Base-by-base conservation (phyloP, 2,329 filamentous ascomycete species). In the Allantophomopsis lycopodina region DNA sequence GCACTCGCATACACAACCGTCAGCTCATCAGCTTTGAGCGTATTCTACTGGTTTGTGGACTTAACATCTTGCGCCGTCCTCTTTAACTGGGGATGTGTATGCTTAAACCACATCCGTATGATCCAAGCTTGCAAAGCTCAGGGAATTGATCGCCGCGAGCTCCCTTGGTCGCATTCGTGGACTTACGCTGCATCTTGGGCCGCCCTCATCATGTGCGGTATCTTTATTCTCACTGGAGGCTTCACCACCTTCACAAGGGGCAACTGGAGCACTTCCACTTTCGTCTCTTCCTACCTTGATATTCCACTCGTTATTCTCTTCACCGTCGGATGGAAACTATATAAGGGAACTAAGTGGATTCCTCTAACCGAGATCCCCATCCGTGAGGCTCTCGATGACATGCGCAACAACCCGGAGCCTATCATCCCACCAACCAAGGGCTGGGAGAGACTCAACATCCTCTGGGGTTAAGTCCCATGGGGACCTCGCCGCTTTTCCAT, bases 61-160 rank as follows among this genome's bases (percentile, higher is more conserved):
- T 53, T 82, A 32, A 63, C 84, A 14, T 86, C 83, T 11, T 79
- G 83, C 0, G 83, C 80, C 1, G 79, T 83, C 50, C 68, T 86
- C 13, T 78, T 86, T 60, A 82, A 83, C 54, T 86, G 79, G 60
- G 68, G 68, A 32, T 73, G 76, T 48, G 78, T 84, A 54, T 77
- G 74, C 50, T 67, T 77, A 41, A 79, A 81, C 0, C 89, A 83
- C 57, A 62, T 88, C 42, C 72, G 72, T 42, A 89, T 85, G 56
- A 66, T 79, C 55, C 75, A 76, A 37, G 83, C 83, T 0, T 67
- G 82, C 38, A 62, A 69, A 17, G 78, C 68, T 0, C 83, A 89
- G 52, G 80, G 80, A 0, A 65, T 88, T 21, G 69, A 75, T 46
- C 71, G 82, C 5, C 66, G 76, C 31, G 68, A 66, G 14, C 81